Conservation (phyloP, 345 rosid species). For the Lepidium sativum region DNA sequence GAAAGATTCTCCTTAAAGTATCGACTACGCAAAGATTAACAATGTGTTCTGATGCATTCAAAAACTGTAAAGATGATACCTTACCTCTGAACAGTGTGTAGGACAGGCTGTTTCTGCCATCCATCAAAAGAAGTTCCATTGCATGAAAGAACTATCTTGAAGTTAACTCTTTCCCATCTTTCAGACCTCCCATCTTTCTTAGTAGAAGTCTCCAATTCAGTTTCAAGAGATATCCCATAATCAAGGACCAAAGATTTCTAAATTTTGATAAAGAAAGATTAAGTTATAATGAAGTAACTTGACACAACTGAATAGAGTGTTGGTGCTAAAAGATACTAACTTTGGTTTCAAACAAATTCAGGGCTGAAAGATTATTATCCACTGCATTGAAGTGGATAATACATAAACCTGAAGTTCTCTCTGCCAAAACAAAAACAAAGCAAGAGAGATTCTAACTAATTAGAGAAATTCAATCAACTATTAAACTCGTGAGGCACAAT, state of each 20-base stretch:
- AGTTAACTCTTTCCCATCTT: constrained; percentile 76
- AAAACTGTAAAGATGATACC: constrained; percentile 6
- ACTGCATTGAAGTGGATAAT: constrained; percentile 52
- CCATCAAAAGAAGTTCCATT: constrained; percentile 87
- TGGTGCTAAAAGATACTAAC: constrained; percentile 15
- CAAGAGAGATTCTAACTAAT: too few relatives aligned
- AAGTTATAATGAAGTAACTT: not conserved
- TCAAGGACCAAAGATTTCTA: constrained; percentile 34
- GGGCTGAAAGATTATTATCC: constrained; percentile 34
- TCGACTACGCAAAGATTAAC: not conserved
- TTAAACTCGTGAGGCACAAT: too few relatives aligned
- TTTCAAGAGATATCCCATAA: constrained; percentile 15
- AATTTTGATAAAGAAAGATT: not conserved
- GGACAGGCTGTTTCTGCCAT: constrained; percentile 90
- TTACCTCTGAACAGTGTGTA: constrained; percentile 85
- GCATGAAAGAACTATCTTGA: constrained; percentile 73
- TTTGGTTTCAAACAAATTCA: constrained; percentile 42
- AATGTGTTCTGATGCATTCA: not conserved
- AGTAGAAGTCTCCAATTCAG: constrained; percentile 25
- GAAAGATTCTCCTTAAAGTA: not conserved
- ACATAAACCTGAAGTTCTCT: constrained; percentile 67
- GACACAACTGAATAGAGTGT: not conserved
- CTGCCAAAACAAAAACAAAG: constrained; percentile 12
- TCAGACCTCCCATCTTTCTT: constrained; percentile 38
- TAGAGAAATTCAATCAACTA: too few relatives aligned